phyloP scores from a whole-genome alignment of 169 alveolate species.

The Plasmodium billcollinsi region DNA sequence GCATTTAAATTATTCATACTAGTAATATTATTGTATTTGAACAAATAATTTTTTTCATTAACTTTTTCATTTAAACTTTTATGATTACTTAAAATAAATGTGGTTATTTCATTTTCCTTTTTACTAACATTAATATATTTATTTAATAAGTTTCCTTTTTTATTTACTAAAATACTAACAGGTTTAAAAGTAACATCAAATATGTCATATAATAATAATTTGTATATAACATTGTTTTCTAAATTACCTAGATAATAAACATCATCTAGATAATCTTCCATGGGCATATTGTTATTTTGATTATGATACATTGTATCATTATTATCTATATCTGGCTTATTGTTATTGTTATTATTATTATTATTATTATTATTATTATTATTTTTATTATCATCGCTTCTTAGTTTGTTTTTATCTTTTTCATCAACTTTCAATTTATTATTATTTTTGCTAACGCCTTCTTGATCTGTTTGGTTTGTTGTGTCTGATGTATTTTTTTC shows the following conservation, averaged over 20 bases:
- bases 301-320: not conserved
- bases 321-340: not conserved
- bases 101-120: constrained; percentile 37
- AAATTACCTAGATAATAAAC: constrained; percentile 43
- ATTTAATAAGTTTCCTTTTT: constrained; percentile 61
- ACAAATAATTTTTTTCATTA: constrained; percentile 60
- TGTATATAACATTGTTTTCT: constrained; percentile 63
- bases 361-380: not conserved
- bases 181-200: constrained; percentile 70
- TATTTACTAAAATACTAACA: constrained; percentile 42
- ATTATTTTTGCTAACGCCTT: not conserved
- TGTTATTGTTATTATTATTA: not conserved
- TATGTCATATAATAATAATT: constrained; percentile 43
- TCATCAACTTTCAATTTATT: not conserved
- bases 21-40: constrained; percentile 55
- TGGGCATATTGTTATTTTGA: constrained; percentile 6
- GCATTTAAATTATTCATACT: constrained; percentile 55
- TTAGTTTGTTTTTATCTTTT: not conserved
- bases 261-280: constrained; percentile 41
- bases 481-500: not conserved
- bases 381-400: not conserved
- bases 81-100: constrained; percentile 45
- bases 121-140: constrained; percentile 60
- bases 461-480: not conserved
- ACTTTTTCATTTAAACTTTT: constrained; percentile 64